These are phyloP conservation scores for Rhazya stricta DNA, from an alignment of 257 asterid species.

Conservation along the genomic window DNA sequence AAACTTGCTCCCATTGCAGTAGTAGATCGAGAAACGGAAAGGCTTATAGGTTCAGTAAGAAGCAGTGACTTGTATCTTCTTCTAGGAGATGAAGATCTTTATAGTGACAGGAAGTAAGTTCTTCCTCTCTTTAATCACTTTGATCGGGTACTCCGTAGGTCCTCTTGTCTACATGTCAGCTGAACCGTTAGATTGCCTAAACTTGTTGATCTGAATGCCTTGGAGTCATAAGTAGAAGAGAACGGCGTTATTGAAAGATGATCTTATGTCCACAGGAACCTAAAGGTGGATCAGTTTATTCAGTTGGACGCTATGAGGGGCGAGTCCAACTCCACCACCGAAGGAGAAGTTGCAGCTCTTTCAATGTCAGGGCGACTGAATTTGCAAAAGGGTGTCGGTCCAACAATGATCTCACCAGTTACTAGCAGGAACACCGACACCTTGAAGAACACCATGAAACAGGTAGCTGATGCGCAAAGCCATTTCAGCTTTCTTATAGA, in stretches of 20 bases:
- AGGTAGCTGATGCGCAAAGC: not conserved
- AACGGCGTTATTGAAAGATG: not conserved
- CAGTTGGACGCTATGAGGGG: slow-evolving; percentile 3
- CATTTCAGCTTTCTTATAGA: slow-evolving; percentile 5
- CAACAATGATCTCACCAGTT: slow-evolving; percentile 9
- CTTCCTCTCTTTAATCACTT: not conserved
- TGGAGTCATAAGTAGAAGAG: not conserved
- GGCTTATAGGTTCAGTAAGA: slow-evolving; percentile 14
- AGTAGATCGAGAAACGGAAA: slow-evolving; percentile 8
- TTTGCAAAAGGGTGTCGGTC: not conserved
- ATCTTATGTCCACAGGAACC: slow-evolving; percentile 1
- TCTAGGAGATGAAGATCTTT: slow-evolving; percentile 12
- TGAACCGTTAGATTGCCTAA: not conserved
- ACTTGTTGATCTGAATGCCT: not conserved
- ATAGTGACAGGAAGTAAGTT: slow-evolving; percentile 14
- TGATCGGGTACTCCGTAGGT: not conserved
- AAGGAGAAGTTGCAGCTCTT: not conserved
- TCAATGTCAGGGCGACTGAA: not conserved
- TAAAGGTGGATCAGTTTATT: slow-evolving; percentile 14
- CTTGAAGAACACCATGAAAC: slow-evolving; percentile 12
- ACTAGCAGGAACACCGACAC: slow-evolving; percentile 11
- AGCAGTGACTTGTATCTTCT: slow-evolving; percentile 13
- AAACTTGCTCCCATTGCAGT: slow-evolving; percentile 6
- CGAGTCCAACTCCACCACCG: not conserved
- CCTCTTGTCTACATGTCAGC: not conserved